Percentiles rank a stretch among this genome's conserved stretches.
These are phyloP conservation scores for Herpetomonas muscarum DNA, from an alignment of 208 protist genomes.

Conservation along the genomic window DNA sequence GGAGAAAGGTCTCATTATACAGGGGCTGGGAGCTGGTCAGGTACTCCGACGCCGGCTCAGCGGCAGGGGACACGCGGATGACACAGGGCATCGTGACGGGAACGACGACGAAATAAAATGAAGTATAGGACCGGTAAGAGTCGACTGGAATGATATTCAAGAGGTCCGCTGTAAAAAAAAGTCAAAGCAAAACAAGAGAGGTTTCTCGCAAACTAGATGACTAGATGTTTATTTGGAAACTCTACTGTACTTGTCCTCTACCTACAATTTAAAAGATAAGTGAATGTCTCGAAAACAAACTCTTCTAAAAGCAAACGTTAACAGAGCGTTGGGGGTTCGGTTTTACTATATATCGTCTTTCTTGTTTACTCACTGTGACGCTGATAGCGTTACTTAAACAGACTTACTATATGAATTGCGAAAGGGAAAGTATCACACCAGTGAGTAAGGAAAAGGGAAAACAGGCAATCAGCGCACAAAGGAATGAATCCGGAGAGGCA, in stretches of 20 bases:
- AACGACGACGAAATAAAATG: background rate
- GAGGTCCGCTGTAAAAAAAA: background rate
- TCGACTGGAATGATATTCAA: background rate
- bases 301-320: no score
- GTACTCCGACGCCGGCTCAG: background rate
- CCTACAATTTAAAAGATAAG: background rate
- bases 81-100: slow-evolving; percentile 4
- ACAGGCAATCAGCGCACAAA: no score
- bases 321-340: no score
- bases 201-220: background rate
- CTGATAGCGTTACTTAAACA: no score
- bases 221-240: background rate
- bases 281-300: no score
- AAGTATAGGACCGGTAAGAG: background rate
- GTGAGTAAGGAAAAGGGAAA: no score
- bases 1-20: slow-evolving; percentile 4
- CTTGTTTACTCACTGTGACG: no score
- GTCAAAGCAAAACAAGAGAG: slow-evolving; percentile 1
- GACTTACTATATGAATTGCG: no score
- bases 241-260: background rate
- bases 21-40: background rate
- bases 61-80: background rate
- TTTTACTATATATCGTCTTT: no score
- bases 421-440: no score
- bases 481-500: no score